phyloP scores from a whole-genome alignment of 441 rosid genomes.

The Gossypium davidsonii region DNA sequence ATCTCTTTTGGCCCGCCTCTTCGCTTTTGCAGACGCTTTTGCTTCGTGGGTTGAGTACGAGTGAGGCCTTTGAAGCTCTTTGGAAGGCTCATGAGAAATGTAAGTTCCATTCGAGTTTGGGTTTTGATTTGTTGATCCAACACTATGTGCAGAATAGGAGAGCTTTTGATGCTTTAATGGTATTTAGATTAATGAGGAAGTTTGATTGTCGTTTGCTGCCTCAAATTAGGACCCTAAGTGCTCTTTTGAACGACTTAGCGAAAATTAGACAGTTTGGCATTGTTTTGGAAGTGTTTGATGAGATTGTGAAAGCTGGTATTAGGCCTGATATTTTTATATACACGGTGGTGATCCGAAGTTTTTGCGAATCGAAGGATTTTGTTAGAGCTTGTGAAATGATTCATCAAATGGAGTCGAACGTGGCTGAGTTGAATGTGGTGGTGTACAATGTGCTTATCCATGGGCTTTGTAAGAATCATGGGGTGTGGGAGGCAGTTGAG shows the following conservation, averaged over 20 bases:
- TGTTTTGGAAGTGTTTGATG: constrained; percentile 56
- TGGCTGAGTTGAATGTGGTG: constrained; percentile 50
- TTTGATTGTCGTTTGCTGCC: constrained; percentile 40
- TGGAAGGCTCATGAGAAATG: constrained; percentile 35
- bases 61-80: constrained; percentile 46
- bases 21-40: constrained; percentile 74
- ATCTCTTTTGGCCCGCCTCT: constrained; percentile 80
- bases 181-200: constrained; percentile 60
- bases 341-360: constrained; percentile 53
- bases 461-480: constrained; percentile 66
- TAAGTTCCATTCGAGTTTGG: constrained; percentile 46
- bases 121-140: constrained; percentile 79
- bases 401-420: constrained; percentile 39
- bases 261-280: constrained; percentile 44
- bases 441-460: constrained; percentile 68
- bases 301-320: constrained; percentile 38
- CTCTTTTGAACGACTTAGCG: constrained; percentile 54
- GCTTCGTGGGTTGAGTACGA: constrained; percentile 52
- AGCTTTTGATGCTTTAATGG: constrained; percentile 40
- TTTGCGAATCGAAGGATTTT: constrained; percentile 65
- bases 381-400: constrained; percentile 53
- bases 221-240: constrained; percentile 61
- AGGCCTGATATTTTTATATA: constrained; percentile 49
- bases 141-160: constrained; percentile 56
- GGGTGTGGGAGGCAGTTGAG: constrained; percentile 55